Percentiles rank a stretch among this genome's conserved stretches.
These are phyloP conservation scores for Agapanthus africanus DNA, from an alignment of 106 monocot species.

Conservation along the genomic window DNA sequence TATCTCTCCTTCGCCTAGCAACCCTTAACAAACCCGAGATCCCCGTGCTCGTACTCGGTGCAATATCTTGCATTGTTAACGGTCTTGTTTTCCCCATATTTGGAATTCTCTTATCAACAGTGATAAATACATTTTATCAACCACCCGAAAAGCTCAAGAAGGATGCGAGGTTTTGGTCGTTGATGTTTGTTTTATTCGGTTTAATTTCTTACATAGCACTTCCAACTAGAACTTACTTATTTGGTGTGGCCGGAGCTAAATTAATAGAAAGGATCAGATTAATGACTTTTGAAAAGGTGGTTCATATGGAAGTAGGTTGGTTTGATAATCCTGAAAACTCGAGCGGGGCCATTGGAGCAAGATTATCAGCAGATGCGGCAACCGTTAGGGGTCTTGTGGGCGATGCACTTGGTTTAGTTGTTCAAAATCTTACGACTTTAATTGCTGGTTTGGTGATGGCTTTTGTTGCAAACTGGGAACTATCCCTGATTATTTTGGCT, in stretches of 20 bases:
- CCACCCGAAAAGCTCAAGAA: conserved; percentile 23
- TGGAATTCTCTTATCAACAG: conserved; percentile 18
- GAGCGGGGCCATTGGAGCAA: conserved; percentile 35
- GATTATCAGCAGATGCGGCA: conserved; percentile 34
- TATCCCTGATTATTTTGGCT: conserved; percentile 24
- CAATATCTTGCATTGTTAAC: conserved; percentile 17
- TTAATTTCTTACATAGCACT: conserved; percentile 7
- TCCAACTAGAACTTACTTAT: conserved; percentile 28
- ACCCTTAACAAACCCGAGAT: conserved; percentile 33
- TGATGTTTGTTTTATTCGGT: conserved; percentile 19
- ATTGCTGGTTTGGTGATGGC: conserved; percentile 29
- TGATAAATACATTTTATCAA: conserved; percentile 20
- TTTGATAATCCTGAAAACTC: conserved; percentile 35
- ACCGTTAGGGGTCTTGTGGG: conserved; percentile 28
- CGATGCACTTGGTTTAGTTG: conserved; percentile 24
- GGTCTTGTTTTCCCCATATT: conserved; percentile 23
- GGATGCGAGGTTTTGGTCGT: conserved; percentile 26
- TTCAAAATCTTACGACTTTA: conserved; percentile 29
- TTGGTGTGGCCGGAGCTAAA: conserved; percentile 30
- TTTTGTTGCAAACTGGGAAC: conserved; percentile 28
- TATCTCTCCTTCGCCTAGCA: conserved; percentile 24
- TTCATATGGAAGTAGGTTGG: conserved; percentile 42
- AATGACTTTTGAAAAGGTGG: conserved; percentile 34
- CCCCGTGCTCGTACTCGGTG: conserved; percentile 19
- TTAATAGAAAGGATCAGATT: conserved; percentile 30